A percentile compares a stretch with the other conserved stretches of the same genome.
These are phyloP conservation scores for Dothideomycetes sp. DNA, from an alignment of 2,329 filamentous ascomycete species.

Conservation along the genomic window DNA sequence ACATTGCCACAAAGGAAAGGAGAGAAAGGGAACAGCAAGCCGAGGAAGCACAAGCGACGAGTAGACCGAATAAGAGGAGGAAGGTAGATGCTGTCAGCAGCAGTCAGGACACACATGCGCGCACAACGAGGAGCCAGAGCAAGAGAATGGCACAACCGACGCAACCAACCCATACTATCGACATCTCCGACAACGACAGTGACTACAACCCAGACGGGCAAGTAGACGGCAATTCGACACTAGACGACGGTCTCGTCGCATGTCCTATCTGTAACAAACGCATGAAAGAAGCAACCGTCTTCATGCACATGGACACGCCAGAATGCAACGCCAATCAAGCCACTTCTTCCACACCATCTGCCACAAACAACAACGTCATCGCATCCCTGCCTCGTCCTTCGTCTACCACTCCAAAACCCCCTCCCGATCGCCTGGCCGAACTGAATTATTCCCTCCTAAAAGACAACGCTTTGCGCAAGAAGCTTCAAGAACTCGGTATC, in stretches of 20 bases:
- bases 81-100: constrained; percentile 16
- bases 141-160: constrained; percentile 22
- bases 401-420: constrained; percentile 10
- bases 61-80: constrained; percentile 42
- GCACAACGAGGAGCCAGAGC: constrained; percentile 29
- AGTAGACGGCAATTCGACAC: constrained; percentile 2
- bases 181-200: constrained; percentile 31
- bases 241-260: constrained; percentile 65
- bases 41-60: too few species aligned
- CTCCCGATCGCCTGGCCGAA: constrained; percentile 60
- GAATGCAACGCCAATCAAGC: constrained; percentile 28
- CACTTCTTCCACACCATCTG: background rate
- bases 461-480: constrained; percentile 67
- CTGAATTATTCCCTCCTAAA: constrained; percentile 84
- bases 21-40: constrained; percentile 13
- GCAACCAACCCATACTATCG: constrained; percentile 28
- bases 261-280: constrained; percentile 76
- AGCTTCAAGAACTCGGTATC: constrained; percentile 71
- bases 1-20: constrained; percentile 50
- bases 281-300: constrained; percentile 74
- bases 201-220: constrained; percentile 22
- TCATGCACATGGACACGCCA: constrained; percentile 63
- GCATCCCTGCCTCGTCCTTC: constrained; percentile 3
- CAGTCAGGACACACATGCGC: constrained; percentile 21
- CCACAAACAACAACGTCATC: background rate